Evolutionary conservation across 495 filamentous ascomycete genomes (phyloP), one percentile per base, ranked within the genome.

Genomic region (Penicillium nucicola): DNA sequence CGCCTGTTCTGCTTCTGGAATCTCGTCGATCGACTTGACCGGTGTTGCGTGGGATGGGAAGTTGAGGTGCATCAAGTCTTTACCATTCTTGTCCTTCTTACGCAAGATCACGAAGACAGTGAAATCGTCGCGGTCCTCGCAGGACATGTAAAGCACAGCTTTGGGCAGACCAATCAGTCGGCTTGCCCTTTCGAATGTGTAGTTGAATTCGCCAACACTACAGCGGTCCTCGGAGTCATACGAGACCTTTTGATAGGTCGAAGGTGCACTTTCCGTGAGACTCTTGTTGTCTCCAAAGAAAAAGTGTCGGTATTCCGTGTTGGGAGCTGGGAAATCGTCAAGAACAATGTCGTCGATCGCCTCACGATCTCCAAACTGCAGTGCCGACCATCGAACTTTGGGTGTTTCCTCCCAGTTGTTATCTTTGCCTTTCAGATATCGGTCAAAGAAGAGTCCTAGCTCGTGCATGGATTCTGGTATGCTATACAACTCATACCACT

Each of bases 111-210:
- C 58, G 42, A 68, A 72, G 2, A 73, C 66, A 19, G 64, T 60
- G 39, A 76, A 64, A 38, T 77, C 73, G 36, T 77, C 65, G 2
- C 53, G 47, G 12, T 67, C 57, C 0, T 65, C 41, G 38, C 62
- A 68, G n/a, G 67, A 74, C 62, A 77, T 68, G 48, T 67, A 74
- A 1, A 77, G 53, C 8, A 65, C 48, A 2, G 64, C 61, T 43
- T 68, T 61, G 38, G 67, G 50, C 12, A 56, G 48, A 8, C 67
- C 66, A 9, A 62, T 52, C n/a, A 76, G 32, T 9, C 58, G 47
- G 4, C 62, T 62, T 4, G 34, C 49, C 34, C 46, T 23, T 13
- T 19, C 31, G 42, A 70, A 69, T 0, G 47, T 67, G 13, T 61
- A 44, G 2, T 49, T 55, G 41, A 65, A 66, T 8, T 52, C 43